Base-by-base conservation (phyloP, 192 early-diverging fungal genomes). In the Polychytrium aggregatum region DNA sequence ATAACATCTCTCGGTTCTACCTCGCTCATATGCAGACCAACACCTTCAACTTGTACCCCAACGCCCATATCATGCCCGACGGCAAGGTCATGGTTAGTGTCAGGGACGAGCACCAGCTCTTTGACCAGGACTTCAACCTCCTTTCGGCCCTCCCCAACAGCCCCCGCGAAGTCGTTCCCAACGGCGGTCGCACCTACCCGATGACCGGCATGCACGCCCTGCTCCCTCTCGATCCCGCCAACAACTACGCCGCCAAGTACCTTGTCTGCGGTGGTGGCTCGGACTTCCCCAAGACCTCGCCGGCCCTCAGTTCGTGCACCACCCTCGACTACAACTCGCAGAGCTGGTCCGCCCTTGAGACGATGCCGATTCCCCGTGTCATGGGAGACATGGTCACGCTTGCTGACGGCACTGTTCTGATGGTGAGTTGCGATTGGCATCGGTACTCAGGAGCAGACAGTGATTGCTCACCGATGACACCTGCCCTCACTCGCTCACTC, bases 181-280 rank as follows among this genome's bases (percentile, higher is more conserved):
- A 34, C 13, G 46, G 54, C 43, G 48, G 1, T 53, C 61, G 78
- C 2, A 64, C 72, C 0, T 80, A 80, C 49, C 78, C 78, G 21
- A 44, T 73, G 33, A 75, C 78, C 30, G 73, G 64, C 11, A 59
- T 58, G 10, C 49, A 71, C 46, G 61, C 75, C 1, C 57, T 82
- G 57, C 56, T 82, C 16, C 77, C 81, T 17, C 27, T 82, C 41
- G 55, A 59, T 20, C 69, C 74, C 0, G 49, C 50, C n/a, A 76
- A 81, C 26, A 60, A 79, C 47, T 78, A 79, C 41, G 55, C 52
- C 1, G 65, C 71, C 9, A 61, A 68, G 29, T 66, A 82, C 10
- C 46, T 82, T 30, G 50, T 82, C 8, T 82, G 81, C 35, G 81
- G 81, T 43, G 81, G 81, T 11, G 55, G 36, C 21, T 20, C 29